Evolutionary conservation across 208 protist species (phyloP).

Genomic region (Crithidia fasciculata): DNA sequence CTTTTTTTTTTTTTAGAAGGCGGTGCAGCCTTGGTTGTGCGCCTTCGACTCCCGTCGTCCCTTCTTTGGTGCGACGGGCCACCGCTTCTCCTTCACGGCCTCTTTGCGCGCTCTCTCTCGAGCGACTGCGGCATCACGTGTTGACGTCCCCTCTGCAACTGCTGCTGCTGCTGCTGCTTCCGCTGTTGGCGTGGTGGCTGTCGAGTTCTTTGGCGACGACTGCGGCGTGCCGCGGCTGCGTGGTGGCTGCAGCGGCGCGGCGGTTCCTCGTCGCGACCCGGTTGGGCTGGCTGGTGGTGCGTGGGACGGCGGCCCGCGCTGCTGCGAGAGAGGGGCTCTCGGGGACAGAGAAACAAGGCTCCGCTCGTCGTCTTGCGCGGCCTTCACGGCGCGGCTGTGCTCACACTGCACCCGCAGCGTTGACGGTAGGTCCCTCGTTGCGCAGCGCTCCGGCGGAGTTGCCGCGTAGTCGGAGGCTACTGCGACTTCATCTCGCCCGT

Average conservation of each 20-base stretch:
- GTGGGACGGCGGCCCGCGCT: neutral
- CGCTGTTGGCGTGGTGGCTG: neutral
- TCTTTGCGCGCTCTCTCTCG: neutral
- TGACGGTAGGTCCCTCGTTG: constrained; percentile 3
- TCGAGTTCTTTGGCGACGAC: constrained; percentile 5
- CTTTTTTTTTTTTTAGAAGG: neutral
- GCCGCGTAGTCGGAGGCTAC: neutral
- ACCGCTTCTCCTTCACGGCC: neutral
- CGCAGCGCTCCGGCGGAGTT: constrained; percentile 7
- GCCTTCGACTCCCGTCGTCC: neutral
- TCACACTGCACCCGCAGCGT: constrained; percentile 9
- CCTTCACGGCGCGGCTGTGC: constrained; percentile 10
- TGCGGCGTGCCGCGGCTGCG: constrained; percentile 18
- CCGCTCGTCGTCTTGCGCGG: neutral
- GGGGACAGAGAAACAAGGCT: neutral
- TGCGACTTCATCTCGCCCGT: neutral
- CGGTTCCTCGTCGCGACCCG: neutral
- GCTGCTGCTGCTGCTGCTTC: neutral
- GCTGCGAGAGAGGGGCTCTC: neutral
- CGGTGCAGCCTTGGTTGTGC: neutral
- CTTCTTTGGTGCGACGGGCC: neutral
- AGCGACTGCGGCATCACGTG: neutral
- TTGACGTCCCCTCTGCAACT: neutral
- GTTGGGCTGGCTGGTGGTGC: neutral
- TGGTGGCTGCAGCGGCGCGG: neutral